Conservation (phyloP, 805 yeast genomes). For the Yarrowia osloensis region DNA sequence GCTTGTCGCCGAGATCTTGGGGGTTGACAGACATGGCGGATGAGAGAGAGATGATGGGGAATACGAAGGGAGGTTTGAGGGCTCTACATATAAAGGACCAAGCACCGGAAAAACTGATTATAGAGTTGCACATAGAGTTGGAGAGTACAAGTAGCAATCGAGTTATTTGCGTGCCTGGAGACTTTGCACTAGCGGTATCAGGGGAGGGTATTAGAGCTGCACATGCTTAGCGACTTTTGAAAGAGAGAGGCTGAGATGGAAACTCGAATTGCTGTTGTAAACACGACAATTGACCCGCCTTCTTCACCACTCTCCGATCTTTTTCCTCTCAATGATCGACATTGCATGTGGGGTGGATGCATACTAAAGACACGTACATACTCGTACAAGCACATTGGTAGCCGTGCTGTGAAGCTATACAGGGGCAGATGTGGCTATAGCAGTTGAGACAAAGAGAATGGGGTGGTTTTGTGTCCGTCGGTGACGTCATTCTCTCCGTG, state of each 20-base stretch:
- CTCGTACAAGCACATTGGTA: not conserved
- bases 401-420: conserved; percentile 6
- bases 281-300: no score
- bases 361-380: not conserved
- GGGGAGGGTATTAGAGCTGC: no score
- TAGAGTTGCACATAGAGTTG: conserved; percentile 19
- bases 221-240: no score
- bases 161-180: not conserved
- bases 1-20: conserved; percentile 24
- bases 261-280: no score
- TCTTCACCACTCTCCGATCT: no score
- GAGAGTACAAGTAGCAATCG: conserved; percentile 11
- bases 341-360: conserved; percentile 17
- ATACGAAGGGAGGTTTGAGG: not conserved
- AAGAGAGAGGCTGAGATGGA: no score
- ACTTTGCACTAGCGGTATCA: no score
- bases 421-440: no score
- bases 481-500: no score
- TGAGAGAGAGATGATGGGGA: not conserved
- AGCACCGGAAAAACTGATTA: conserved; percentile 6
- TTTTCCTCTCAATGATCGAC: not conserved
- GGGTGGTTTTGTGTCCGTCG: no score
- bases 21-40: conserved; percentile 7
- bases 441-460: no score
- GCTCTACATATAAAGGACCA: not conserved